Evolutionary conservation across 306 rosid species (phyloP), one percentile per base, ranked within the genome.

Genomic region (Glycine tomentella): DNA sequence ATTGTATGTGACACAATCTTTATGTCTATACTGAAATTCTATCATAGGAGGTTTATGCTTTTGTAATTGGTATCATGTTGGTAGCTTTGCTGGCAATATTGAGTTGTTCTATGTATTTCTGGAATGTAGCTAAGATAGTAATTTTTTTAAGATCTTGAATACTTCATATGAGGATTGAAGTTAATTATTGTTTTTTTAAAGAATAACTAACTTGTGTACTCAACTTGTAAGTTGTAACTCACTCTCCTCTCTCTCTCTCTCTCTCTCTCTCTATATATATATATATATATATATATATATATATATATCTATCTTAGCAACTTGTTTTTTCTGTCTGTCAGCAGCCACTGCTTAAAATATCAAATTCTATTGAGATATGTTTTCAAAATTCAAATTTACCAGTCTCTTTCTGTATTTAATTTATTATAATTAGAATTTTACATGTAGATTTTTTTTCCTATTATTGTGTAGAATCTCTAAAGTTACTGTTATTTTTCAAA

Each of bases 11-110:
- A 65, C 14, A 38, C 38, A 34, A 34, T 61, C n/a, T 63, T 38
- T 61, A 69, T 57, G 49, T 46, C 17, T 67, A 13, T 36, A 15
- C 56, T 57, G 61, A 31, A 81, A 56, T 61, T 72, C 15, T 79
- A 7, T 13, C 58, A 14, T 20, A 13, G 56, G 44, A 55, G 59
- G 59, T 44, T 46, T 67, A 56, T 58, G 64, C 58, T 4, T 16
- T 51, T 75, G 72, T 68, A 76, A 12, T 74, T 74, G 53, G 33
- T 44, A 42, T 38, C 16, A 44, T 53, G 34, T 55, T 55, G 25
- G 69, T 53, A 42, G 78, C 69, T 80, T 36, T 72, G 48, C 72
- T 51, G 71, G 66, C 67, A 52, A 72, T 4, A 40, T 40, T 64
- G 40, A 16, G 59, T 58, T 59, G 83, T 74, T 74, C 40, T 73